Conservation (phyloP, 306 rosid genomes). For the Astragalus membranaceus region DNA sequence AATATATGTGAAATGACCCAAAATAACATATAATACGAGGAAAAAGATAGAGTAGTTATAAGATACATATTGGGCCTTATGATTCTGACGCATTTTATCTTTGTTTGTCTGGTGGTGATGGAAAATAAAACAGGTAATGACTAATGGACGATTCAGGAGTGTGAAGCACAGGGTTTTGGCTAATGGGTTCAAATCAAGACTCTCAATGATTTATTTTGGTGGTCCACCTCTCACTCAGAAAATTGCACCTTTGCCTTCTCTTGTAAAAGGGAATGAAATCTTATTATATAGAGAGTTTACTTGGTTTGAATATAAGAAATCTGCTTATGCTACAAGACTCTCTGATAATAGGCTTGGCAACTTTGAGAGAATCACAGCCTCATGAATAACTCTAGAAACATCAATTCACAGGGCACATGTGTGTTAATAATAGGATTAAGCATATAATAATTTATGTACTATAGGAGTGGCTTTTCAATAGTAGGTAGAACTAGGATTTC, state of each 20-base stretch:
- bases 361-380: slow-evolving; percentile 39
- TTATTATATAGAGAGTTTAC: slow-evolving; percentile 78
- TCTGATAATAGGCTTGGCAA: slow-evolving; percentile 64
- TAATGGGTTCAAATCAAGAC: slow-evolving; percentile 52
- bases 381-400: background rate
- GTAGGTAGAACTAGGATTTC: too few species aligned
- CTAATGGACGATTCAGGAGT: slow-evolving; percentile 71
- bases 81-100: too few species aligned
- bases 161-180: slow-evolving; percentile 75
- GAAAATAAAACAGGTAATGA: slow-evolving; percentile 56
- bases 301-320: slow-evolving; percentile 69
- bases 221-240: slow-evolving; percentile 66
- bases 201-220: slow-evolving; percentile 74
- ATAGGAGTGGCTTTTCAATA: background rate
- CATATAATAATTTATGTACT: background rate
- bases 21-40: too few species aligned
- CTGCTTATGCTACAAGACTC: slow-evolving; percentile 48
- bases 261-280: slow-evolving; percentile 53
- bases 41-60: too few species aligned
- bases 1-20: too few species aligned
- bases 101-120: background rate
- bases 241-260: slow-evolving; percentile 64
- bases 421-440: background rate
- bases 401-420: background rate
- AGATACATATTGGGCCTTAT: too few species aligned